Evolutionary conservation across 495 filamentous ascomycete species (phyloP), one percentile per base, ranked within the genome.

Genomic region (Bacidia rubella): DNA sequence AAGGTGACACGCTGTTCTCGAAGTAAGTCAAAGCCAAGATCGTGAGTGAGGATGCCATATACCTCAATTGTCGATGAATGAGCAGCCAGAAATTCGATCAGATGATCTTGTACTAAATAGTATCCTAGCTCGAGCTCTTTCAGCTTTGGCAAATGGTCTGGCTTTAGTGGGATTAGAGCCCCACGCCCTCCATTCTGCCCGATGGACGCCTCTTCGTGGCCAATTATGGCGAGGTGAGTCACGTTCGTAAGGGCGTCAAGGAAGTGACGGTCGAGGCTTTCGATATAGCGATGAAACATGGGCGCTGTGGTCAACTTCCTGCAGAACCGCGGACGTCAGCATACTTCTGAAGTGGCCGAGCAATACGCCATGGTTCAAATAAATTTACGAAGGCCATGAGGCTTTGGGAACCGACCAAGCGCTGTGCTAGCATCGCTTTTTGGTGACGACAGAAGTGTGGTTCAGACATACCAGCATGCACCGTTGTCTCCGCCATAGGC

Each of bases 61-160:
- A 46, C 42, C 42, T 20, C 9, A 10, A 46, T 9, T 10, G 42
- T 46, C 21, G 9, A 10, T 19, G 42, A 46, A 46, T 46, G 42
- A 10, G 19, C 42, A 20, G 20, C 9, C 42, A 46, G 42, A 46
- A 46, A 46, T n/a, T n/a, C 12, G 10, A 46, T 9, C 42, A 46
- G 42, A 20, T 46, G 10, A 19, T 46, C 42, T 46, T 46, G 42
- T 9, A 46, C 20, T 9, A 46, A 46, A 22, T 46, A 46, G 21
- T 46, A 46, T 10, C 10, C 42, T 19, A 46, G 21, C 19, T 46
- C 42, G 10, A 46, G 42, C 42, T 46, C 42, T 20, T 20, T 10
- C 42, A 46, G 42, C 42, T 46, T 46, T 10, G 42, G 42, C 9
- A 22, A n/a, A 46, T 46, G 42, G 10, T 46, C 42, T n/a, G 42